Evolutionary conservation across 441 rosid species (phyloP), one percentile per base, ranked within the genome.

Genomic region (Gossypium aridum): DNA sequence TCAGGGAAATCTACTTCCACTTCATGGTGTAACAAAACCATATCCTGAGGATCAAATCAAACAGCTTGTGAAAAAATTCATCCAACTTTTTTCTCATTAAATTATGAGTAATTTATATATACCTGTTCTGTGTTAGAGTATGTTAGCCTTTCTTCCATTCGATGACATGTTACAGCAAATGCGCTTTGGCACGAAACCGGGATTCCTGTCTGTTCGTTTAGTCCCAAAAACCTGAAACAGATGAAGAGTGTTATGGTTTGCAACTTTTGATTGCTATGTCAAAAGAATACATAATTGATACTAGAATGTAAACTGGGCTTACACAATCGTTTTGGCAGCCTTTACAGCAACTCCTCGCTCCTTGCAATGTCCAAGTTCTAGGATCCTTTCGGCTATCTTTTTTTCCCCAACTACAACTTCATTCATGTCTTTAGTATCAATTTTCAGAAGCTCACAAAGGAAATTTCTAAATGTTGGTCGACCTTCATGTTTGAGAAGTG

Each of bases 21-120:
- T 81, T 95, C 90, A 70, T 92, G 97, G 79, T 91, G 96, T 82
- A 95, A 75, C 85, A 95, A 91, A 71, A 95, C 97, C 98, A 95
- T 92, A 78, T 95, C 99, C 99, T 95, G 85, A 66, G 61, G 54
- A 79, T 51, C 73, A 34, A 39, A 65, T 20, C 34, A 22, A n/a
- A 34, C 37, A 34, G 17, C 13, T 23, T 19, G 8, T n/a, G 26
- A 43, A 61, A 22, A 66, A 7, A 20, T 20, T 19, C 5, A 23
- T 45, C 45, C 14, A 55, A 49, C 3, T 25, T 20, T 59, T 22
- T 19, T 60, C 34, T 20, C 26, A 16, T 70, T 49, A 70, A 5
- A 31, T 17, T 17, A 59, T 37, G 43, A 37, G 43, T 7, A 37
- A 37, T 37, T 37, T 56, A 9, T 20, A 65, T 25, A 71, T 82